Evolutionary conservation across 2,329 filamentous ascomycete genomes (phyloP).

Genomic region (Penicillium sp.): DNA sequence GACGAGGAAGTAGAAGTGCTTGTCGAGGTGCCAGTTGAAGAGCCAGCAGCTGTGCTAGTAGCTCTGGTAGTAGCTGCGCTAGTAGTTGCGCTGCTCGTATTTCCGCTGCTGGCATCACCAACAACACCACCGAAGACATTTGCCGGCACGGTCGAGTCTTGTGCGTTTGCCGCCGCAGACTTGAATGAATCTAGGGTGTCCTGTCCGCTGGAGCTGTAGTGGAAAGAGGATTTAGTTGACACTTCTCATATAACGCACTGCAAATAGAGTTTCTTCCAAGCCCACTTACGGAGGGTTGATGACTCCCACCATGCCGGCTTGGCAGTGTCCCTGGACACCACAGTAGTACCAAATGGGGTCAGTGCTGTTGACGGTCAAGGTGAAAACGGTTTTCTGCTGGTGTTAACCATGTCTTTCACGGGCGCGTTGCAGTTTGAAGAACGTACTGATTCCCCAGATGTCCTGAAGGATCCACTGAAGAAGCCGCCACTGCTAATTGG

Average conservation of each 20-base stretch:
- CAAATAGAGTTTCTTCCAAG: not conserved
- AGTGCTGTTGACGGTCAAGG: conserved; percentile 68
- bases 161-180: not conserved
- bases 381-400: conserved; percentile 62
- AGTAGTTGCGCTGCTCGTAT: not conserved
- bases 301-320: conserved; percentile 74
- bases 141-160: not conserved
- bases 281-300: conserved; percentile 56
- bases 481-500: conserved; percentile 48
- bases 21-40: not conserved
- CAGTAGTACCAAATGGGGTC: conserved; percentile 81
- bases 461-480: conserved; percentile 34
- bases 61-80: not conserved
- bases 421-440: too few relatives aligned
- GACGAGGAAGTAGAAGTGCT: not conserved
- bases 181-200: not conserved
- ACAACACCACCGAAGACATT: not conserved
- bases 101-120: not conserved
- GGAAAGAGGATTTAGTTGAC: not conserved
- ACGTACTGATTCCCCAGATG: not conserved
- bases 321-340: conserved; percentile 73
- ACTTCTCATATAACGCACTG: not conserved
- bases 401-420: not conserved
- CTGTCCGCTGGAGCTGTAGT: not conserved
- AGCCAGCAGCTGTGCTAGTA: not conserved